Evolutionary conservation across 495 filamentous ascomycete genomes (phyloP).

Genomic region (Halenospora varia): DNA sequence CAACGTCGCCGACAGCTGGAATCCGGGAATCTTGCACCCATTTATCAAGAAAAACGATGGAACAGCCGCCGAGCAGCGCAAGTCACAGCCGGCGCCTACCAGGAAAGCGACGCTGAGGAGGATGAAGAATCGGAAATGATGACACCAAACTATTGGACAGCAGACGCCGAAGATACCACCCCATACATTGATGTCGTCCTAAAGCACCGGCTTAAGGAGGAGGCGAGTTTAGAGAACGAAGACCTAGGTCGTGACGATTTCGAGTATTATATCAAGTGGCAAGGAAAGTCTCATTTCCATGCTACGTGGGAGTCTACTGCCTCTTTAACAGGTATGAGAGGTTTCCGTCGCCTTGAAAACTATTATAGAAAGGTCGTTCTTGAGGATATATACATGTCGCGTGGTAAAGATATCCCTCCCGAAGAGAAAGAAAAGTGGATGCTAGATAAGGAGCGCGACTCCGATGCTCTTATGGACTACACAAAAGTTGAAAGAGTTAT

Average conservation of each 20-base stretch:
- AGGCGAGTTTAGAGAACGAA: slow-evolving; percentile 48
- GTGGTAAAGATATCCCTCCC: slow-evolving; percentile 64
- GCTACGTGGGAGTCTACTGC: slow-evolving; percentile 88
- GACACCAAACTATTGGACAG: slow-evolving; percentile 60
- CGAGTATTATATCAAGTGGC: slow-evolving; percentile 97
- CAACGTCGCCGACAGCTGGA: slow-evolving; percentile 63
- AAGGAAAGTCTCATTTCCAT: slow-evolving; percentile 89
- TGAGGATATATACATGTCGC: slow-evolving; percentile 65
- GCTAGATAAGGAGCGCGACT: slow-evolving; percentile 80
- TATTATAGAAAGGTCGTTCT: slow-evolving; percentile 81
- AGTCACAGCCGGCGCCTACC: slow-evolving; percentile 82
- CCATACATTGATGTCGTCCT: slow-evolving; percentile 87
- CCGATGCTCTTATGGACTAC: slow-evolving; percentile 79
- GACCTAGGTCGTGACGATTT: slow-evolving; percentile 72
- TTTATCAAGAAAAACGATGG: slow-evolving; percentile 76
- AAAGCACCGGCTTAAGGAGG: slow-evolving; percentile 76
- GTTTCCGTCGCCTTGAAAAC: slow-evolving; percentile 85
- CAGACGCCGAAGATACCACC: slow-evolving; percentile 58
- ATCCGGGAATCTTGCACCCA: slow-evolving; percentile 46
- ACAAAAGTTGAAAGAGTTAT: slow-evolving; percentile 92
- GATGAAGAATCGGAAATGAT: slow-evolving; percentile 66
- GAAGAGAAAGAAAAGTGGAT: slow-evolving; percentile 91
- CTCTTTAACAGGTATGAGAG: slow-evolving; percentile 60
- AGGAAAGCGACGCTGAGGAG: slow-evolving; percentile 77
- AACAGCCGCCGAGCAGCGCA: slow-evolving; percentile 83